Evolutionary conservation across 257 asterid species (phyloP).

Genomic region (Mentha longifolia): DNA sequence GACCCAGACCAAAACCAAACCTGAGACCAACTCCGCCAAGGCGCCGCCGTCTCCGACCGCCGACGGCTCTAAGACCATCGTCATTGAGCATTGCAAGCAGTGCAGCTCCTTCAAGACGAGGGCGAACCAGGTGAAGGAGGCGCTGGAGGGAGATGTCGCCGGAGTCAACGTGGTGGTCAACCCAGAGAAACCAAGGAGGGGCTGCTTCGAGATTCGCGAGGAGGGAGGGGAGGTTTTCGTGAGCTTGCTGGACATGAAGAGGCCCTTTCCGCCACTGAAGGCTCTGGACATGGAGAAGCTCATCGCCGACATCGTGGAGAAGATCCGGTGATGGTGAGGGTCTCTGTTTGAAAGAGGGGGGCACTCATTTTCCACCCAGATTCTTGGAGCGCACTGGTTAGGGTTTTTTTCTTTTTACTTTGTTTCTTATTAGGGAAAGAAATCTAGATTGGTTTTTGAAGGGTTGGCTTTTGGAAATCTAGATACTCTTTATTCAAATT

Average conservation of each 20-base stretch:
- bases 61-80: constrained; percentile 37
- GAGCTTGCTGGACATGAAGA: constrained; percentile 69
- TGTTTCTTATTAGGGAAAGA: too few species aligned
- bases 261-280: constrained; percentile 72
- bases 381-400: neutral
- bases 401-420: neutral
- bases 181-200: constrained; percentile 82
- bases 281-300: constrained; percentile 70
- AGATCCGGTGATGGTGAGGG: constrained; percentile 43
- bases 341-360: neutral
- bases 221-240: constrained; percentile 69
- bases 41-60: neutral
- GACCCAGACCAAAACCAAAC: neutral
- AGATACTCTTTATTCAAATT: neutral
- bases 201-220: constrained; percentile 84
- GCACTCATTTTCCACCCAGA: constrained; percentile 33
- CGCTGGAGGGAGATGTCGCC: constrained; percentile 53
- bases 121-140: constrained; percentile 65
- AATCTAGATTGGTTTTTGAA: neutral
- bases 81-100: constrained; percentile 79
- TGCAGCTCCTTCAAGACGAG: constrained; percentile 63
- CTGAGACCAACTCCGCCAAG: constrained; percentile 11
- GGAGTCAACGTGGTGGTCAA: constrained; percentile 69
- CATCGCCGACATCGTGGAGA: constrained; percentile 59
- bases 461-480: neutral